Conservation (phyloP, 1,284 basidiomycete genomes). For the Taiwanofungus camphoratus region DNA sequence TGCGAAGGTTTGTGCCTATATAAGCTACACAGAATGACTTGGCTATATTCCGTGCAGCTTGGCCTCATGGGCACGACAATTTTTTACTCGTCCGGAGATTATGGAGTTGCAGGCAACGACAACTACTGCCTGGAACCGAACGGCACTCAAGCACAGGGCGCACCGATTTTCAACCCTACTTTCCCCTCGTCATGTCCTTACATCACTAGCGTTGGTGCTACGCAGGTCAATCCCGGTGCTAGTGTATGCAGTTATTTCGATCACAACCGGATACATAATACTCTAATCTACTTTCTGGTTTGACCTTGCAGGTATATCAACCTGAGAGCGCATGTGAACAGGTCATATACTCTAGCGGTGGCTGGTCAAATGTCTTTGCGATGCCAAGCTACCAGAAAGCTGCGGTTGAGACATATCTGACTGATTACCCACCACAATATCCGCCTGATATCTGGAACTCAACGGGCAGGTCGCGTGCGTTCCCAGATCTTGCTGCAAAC, state of each 20-base stretch:
- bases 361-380: constrained; percentile 48
- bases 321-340: constrained; percentile 41
- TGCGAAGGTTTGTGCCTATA: constrained; percentile 31
- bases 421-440: constrained; percentile 26
- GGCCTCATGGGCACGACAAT: constrained; percentile 42
- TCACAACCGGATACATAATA: too few species aligned
- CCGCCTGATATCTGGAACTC: constrained; percentile 26
- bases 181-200: constrained; percentile 43
- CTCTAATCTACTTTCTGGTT: background rate
- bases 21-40: background rate
- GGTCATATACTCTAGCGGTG: constrained; percentile 45
- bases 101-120: constrained; percentile 46
- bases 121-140: constrained; percentile 24
- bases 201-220: constrained; percentile 57
- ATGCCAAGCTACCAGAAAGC: constrained; percentile 33
- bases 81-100: constrained; percentile 44
- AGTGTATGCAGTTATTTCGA: constrained; percentile 26
- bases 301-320: constrained; percentile 27
- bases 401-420: constrained; percentile 30
- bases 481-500: constrained; percentile 22
- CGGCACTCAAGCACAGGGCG: constrained; percentile 14
- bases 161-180: constrained; percentile 17
- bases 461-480: constrained; percentile 24
- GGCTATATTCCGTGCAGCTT: constrained; percentile 21
- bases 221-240: constrained; percentile 46